These are phyloP conservation scores for Suillus luteus DNA, from an alignment of 768 basidiomycete species.

Conservation along the genomic window DNA sequence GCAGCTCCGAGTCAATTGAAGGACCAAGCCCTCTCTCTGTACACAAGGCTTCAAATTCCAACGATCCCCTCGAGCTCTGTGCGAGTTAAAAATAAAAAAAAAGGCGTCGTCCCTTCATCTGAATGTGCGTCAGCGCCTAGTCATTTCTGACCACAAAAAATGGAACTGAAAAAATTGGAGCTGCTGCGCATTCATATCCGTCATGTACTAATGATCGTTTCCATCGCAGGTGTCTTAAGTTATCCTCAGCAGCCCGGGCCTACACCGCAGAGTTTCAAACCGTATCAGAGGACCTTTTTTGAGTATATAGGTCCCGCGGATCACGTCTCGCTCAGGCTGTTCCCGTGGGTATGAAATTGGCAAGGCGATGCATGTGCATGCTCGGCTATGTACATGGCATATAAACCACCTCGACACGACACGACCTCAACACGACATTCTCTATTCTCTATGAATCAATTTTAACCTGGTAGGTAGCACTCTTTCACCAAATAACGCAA, in stretches of 20 bases:
- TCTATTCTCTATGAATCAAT: too few species aligned
- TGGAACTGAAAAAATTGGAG: too few species aligned
- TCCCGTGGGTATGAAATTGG: neutral
- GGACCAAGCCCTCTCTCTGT: neutral
- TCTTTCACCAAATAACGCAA: conserved; percentile 68
- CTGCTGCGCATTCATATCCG: conserved; percentile 3
- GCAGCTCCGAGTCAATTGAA: too few species aligned
- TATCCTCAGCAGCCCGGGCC: neutral
- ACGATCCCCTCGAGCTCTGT: neutral
- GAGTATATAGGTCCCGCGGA: neutral
- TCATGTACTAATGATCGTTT: neutral
- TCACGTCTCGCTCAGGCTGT: neutral
- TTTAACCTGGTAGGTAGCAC: conserved; percentile 35
- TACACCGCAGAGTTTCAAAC: neutral
- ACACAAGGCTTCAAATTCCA: neutral
- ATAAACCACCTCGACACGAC: too few species aligned
- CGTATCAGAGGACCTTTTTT: neutral
- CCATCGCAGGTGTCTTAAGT: neutral
- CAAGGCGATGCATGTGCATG: neutral
- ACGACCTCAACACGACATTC: too few species aligned
- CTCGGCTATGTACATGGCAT: neutral
- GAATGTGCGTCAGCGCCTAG: neutral
- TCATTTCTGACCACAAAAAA: neutral
- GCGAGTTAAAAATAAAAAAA: neutral
- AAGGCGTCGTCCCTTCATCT: neutral